Percentiles rank a stretch among this genome's conserved stretches.
Evolutionary conservation across 176 grass and related monocot species (phyloP).

Genomic region (Ensete ventricosum): DNA sequence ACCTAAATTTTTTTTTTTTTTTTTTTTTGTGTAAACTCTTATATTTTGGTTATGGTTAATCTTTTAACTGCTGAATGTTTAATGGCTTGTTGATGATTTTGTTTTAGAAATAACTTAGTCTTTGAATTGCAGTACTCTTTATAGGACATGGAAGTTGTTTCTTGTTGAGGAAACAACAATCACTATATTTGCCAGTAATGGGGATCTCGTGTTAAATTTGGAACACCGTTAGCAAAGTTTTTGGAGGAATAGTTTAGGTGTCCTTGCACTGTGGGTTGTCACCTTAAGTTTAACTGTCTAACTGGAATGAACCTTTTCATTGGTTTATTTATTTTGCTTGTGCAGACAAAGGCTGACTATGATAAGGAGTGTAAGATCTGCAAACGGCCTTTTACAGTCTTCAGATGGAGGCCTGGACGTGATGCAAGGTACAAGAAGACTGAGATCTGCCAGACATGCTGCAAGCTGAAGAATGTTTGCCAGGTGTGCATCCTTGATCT

Average conservation of each 20-base stretch:
- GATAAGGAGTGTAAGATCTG: conserved; percentile 99
- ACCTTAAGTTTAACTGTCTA: neutral
- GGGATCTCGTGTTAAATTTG: too few species aligned
- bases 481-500: conserved; percentile 93
- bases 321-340: conserved; percentile 25
- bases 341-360: conserved; percentile 69
- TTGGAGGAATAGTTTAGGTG: too few species aligned
- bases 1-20: neutral
- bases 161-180: too few species aligned
- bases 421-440: conserved; percentile 98
- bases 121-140: too few species aligned
- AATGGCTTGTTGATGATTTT: too few species aligned
- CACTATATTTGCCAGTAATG: too few species aligned
- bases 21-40: neutral
- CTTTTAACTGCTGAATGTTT: too few species aligned
- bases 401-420: conserved; percentile 85
- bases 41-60: too few species aligned
- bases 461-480: conserved; percentile 92
- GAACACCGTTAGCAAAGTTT: too few species aligned
- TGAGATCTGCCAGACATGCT: conserved; percentile 91
- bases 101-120: too few species aligned
- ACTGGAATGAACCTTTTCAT: neutral
- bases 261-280: too few species aligned
- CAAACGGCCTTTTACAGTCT: conserved; percentile 78
- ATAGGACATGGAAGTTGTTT: too few species aligned